Base-by-base conservation (phyloP, 2,329 filamentous ascomycete genomes). In the Pseudovirgaria hyperparasitica region DNA sequence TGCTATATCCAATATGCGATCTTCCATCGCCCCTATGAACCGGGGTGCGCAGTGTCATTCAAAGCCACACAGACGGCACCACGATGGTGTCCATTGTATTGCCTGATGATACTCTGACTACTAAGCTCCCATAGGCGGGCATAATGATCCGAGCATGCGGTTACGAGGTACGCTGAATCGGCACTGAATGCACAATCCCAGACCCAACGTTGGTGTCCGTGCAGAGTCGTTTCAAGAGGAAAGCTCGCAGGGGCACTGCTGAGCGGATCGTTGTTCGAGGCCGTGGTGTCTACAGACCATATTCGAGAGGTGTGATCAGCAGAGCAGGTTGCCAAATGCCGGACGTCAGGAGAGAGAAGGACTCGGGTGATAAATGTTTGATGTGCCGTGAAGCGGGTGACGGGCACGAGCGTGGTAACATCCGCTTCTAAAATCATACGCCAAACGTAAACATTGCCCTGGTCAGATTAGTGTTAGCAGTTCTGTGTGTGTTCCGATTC, bases 381-480 rank as follows among this genome's bases (percentile, higher is more conserved):
- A 58, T 94, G 86, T 2, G 86, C 86, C 38, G 73, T 75, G 63
- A 94, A 94, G 37, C 82, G 82, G 31, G 82, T 87, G 33, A 93
- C 72, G 2, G 86, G 85, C 1, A 92, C 67, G 10, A 93, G 76
- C 36, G 82, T 76, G 16, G 86, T 93, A 33, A 79, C 68, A 31
- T 93, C 84, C 38, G 72, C 74, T 33, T 73, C 74, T 46, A 92
- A 85, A 35, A 86, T 71, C 50, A 98, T 81, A 38, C 82, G 78
- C 90, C 90, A 98, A 42, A 98, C 84, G 52, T 92, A 98, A 37
- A 96, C 86, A 43, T 92, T 92, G 40, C 90, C 90, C 82, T 94
- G 22, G 19, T 9, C 11, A 22, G 20, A 19, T 16, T 8, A 21
- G 4, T 10, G 9, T 23, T 8, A 10, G 23, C n/a, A 13, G 16